Evolutionary conservation across 495 filamentous ascomycete species (phyloP).

Genomic region (Neurospora sp.): DNA sequence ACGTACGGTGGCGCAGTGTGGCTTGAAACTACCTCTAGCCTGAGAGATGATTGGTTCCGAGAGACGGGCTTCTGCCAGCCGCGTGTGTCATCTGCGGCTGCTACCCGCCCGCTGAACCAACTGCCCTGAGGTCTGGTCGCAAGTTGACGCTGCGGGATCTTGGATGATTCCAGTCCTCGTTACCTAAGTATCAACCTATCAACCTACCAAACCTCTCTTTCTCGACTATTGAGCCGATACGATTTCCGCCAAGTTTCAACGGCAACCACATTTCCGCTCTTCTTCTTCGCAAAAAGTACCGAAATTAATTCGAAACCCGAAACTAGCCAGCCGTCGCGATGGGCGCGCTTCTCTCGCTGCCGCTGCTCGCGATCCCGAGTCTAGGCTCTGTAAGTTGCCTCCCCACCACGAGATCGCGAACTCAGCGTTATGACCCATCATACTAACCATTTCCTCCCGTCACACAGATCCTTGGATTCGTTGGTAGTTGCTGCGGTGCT

Average conservation of each 20-base stretch:
- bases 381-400: constrained; percentile 64
- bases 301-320: not conserved
- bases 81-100: not conserved
- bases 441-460: constrained; percentile 1
- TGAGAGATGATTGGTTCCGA: not conserved
- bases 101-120: not conserved
- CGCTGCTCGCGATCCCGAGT: constrained; percentile 79
- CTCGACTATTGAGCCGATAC: not conserved
- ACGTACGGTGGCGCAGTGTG: not conserved
- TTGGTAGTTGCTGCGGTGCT: constrained; percentile 84
- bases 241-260: not conserved
- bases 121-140: not conserved
- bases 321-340: constrained; percentile 38
- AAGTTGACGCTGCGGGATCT: not conserved
- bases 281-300: not conserved
- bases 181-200: too few species aligned
- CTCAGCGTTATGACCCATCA: not conserved
- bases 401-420: not conserved
- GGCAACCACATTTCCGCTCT: not conserved
- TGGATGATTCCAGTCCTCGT: not conserved
- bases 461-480: constrained; percentile 60
- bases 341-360: constrained; percentile 86
- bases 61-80: not conserved
- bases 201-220: not conserved
- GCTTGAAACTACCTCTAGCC: not conserved